A percentile compares a stretch with the other conserved stretches of the same genome.
Evolutionary conservation across 768 basidiomycete genomes (phyloP).

Genomic region (Termitomyces sp.): DNA sequence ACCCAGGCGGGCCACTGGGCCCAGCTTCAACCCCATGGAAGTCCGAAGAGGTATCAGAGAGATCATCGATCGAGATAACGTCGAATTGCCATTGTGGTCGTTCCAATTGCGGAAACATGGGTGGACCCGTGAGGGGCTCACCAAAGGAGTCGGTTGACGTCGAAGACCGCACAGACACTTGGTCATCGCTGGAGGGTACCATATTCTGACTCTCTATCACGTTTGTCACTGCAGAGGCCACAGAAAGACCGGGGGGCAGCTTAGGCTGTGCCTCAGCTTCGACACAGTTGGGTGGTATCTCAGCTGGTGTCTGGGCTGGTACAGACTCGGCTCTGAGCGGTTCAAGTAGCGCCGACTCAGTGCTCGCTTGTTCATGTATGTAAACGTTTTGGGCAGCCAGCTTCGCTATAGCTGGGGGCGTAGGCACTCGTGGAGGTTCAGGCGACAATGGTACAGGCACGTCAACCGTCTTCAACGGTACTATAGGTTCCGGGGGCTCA

Average conservation of each 20-base stretch:
- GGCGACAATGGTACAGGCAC: conserved; percentile 13
- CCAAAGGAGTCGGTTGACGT: conserved; percentile 54
- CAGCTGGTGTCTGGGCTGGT: neutral
- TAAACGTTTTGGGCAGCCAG: neutral
- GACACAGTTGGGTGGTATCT: neutral
- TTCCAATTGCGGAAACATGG: conserved; percentile 35
- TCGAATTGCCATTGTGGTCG: conserved; percentile 62
- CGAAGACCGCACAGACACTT: conserved; percentile 39
- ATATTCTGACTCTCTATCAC: neutral
- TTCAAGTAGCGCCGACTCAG: neutral
- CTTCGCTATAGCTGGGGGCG: conserved; percentile 1
- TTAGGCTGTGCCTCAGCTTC: conserved; percentile 3
- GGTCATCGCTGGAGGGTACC: conserved; percentile 12
- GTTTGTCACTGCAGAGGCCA: neutral
- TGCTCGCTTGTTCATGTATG: neutral
- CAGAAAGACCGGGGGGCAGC: conserved; percentile 5
- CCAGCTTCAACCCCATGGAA: conserved; percentile 31
- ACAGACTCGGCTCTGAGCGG: neutral
- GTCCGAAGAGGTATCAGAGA: conserved; percentile 76
- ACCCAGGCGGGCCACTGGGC: conserved; percentile 47
- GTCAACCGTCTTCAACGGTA: neutral
- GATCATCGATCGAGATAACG: conserved; percentile 74
- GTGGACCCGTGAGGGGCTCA: conserved; percentile 35
- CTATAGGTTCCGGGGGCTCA: conserved; percentile 54
- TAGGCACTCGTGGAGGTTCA: conserved; percentile 7